Evolutionary conservation across 768 basidiomycete genomes (phyloP), one percentile per base, ranked within the genome.

Genomic region (Gloeophyllum trabeum): DNA sequence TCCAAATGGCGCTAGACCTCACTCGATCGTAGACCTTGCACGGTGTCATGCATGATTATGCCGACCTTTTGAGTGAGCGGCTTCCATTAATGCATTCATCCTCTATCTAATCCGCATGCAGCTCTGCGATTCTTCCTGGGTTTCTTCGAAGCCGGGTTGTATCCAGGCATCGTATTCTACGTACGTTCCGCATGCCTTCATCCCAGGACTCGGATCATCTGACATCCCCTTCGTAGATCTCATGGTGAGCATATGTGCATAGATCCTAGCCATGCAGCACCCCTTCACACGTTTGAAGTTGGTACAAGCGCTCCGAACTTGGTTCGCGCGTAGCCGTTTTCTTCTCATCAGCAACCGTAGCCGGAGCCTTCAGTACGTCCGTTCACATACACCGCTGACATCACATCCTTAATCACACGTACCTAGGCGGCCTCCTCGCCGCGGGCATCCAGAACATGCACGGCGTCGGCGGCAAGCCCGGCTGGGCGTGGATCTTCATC

Each of bases 241-340:
- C 75, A 22, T 74, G 73, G 79, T 67, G 36, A 21, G 36, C 7
- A 37, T 10, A 7, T n/a, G n/a, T n/a, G n/a, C n/a, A n/a, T n/a
- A n/a, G n/a, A n/a, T n/a, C n/a, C n/a, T n/a, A n/a, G n/a, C n/a
- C n/a, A n/a, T n/a, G n/a, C n/a, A n/a, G n/a, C n/a, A n/a, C n/a
- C n/a, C n/a, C n/a, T n/a, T n/a, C n/a, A n/a, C n/a, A n/a, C n/a
- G n/a, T 37, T 7, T 19, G 24, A 41, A 82, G 80, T 50, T 90
- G 87, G 84, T 90, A 90, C 58, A 80, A 76, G 52, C 76, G 82
- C 21, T 70, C 75, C 7, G 88, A 91, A 51, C 69, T 83, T 50
- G 84, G 81, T 13, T 66, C 72, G 24, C 76, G 84, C 24, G 63
- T 82, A 19, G 81, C 85, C 0, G 45, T 80, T 13, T 91, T 91